Evolutionary conservation across 2,329 filamentous ascomycete species (phyloP), one percentile per base, ranked within the genome.

Genomic region (Colletotrichum phormii): DNA sequence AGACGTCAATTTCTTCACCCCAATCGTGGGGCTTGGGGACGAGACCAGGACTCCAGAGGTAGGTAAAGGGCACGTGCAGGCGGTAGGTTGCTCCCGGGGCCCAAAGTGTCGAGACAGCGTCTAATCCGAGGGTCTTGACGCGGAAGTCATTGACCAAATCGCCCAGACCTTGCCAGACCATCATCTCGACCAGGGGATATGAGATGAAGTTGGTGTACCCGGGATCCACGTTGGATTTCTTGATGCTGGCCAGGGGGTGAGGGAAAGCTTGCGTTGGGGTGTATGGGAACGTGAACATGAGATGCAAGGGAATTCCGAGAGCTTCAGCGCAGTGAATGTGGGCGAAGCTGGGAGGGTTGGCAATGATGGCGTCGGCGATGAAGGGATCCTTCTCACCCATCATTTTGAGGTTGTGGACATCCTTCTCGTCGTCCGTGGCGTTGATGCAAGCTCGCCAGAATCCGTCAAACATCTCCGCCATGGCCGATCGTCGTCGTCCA

Each of bases 201-300:
- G 90, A 93, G 80, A 96, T 94, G 78, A 94, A 95, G 80, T 96
- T 97, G 13, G 92, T 90, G 78, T 94, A 94, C 24, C 89, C 90
- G 1, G 89, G 86, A 76, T 95, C 92, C 9, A 94, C 89, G 75
- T 94, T 94, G 18, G 88, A 90, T 73, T 88, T 88, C 78, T 92
- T 93, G 80, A 96, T 92, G 78, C 91, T 94, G 11, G 93, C 93
- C 62, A 96, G 80, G 0, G 94, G 94, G 79, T 96, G 94, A 0
- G 93, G 93, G 75, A 96, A 96, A 0, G 90, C 87, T 67, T 91
- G 88, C 0, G 94, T 95, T 0, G 93, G 93, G 0, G 91, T 93
- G 77, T 94, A 95, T 0, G 94, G 94, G 70, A 95, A 93, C 72
- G 95, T 98, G 80, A 98, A 98, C 92, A 97, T 97, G 74, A 98